These are phyloP conservation scores for Monilinia laxa DNA, from an alignment of 2,329 filamentous ascomycete genomes.

Conservation along the genomic window DNA sequence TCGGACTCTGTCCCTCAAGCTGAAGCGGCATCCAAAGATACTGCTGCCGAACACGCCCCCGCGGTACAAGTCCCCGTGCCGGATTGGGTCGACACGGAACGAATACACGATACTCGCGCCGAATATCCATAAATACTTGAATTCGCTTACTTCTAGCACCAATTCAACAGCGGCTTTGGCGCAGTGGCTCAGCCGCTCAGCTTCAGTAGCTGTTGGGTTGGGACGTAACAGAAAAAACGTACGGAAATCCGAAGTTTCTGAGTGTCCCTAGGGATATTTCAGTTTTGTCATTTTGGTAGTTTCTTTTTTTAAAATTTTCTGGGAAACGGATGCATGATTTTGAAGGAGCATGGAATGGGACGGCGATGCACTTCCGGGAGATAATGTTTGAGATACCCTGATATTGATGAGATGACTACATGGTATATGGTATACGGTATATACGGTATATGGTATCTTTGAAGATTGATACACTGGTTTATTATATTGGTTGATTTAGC, in stretches of 20 bases:
- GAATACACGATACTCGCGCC: background rate
- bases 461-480: background rate
- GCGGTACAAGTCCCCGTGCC: slow-evolving; percentile 32
- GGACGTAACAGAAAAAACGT: background rate
- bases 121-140: background rate
- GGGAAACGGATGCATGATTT: background rate
- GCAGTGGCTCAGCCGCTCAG: background rate
- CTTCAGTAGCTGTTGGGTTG: background rate
- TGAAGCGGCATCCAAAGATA: slow-evolving; percentile 25
- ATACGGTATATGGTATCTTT: background rate
- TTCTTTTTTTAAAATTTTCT: background rate
- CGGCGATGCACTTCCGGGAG: background rate
- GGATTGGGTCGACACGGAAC: slow-evolving; percentile 13
- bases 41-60: slow-evolving; percentile 35
- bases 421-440: too few species aligned
- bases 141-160: background rate
- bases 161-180: background rate
- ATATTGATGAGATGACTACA: slow-evolving; percentile 9
- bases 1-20: slow-evolving; percentile 25
- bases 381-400: slow-evolving; percentile 15
- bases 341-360: background rate
- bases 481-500: background rate
- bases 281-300: background rate
- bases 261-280: background rate
- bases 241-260: slow-evolving; percentile 5